Evolutionary conservation across 1,284 basidiomycete species (phyloP).

Genomic region (Trichosporon coremiiforme): DNA sequence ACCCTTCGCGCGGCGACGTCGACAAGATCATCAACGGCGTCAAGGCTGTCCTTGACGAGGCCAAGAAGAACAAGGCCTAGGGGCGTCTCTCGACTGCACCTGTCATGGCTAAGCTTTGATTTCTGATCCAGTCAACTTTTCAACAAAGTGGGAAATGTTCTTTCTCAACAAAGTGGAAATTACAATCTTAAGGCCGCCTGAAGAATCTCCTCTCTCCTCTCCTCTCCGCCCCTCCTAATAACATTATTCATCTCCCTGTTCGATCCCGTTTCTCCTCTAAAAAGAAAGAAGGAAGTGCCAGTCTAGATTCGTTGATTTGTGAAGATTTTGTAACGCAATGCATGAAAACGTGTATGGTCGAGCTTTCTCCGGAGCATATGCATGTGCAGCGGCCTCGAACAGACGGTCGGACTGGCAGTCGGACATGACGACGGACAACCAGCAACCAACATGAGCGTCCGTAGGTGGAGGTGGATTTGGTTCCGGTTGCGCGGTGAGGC

Average conservation of each 20-base stretch:
- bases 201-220: neutral
- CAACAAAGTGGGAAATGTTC: conserved; percentile 19
- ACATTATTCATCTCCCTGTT: neutral
- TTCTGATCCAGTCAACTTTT: conserved; percentile 17
- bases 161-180: conserved; percentile 19
- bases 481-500: conserved; percentile 6
- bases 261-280: conserved; percentile 1
- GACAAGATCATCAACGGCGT: conserved; percentile 72
- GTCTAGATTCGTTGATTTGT: conserved; percentile 6
- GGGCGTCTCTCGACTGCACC: conserved; percentile 18
- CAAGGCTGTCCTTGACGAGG: conserved; percentile 61
- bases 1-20: conserved; percentile 71
- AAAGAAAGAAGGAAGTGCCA: conserved; percentile 16
- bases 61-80: conserved; percentile 26
- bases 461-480: conserved; percentile 12
- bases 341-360: conserved; percentile 15
- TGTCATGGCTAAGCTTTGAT: conserved; percentile 18
- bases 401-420: neutral
- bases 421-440: neutral
- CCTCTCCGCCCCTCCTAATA: conserved; percentile 4
- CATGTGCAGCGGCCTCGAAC: neutral
- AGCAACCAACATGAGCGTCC: neutral
- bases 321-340: conserved; percentile 16
- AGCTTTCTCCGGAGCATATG: neutral
- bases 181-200: conserved; percentile 3